Evolutionary conservation across 805 yeast species (phyloP).

Genomic region (Soucietia sequanensis): DNA sequence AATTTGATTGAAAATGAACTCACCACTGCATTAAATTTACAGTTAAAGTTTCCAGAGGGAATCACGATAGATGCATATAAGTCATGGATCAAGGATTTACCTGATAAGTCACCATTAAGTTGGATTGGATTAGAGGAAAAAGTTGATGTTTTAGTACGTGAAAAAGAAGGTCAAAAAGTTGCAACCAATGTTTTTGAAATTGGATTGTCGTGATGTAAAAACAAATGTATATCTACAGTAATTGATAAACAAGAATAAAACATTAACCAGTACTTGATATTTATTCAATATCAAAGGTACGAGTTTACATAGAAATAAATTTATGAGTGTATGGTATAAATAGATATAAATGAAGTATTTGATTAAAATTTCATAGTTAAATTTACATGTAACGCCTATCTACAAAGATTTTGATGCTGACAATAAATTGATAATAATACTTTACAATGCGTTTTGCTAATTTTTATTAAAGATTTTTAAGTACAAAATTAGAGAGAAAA

Average conservation of each 20-base stretch:
- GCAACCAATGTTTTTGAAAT: conserved; percentile 9
- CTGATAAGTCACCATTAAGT: conserved; percentile 48
- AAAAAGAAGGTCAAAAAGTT: conserved; percentile 17
- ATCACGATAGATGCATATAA: conserved; percentile 28
- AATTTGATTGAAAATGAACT: conserved; percentile 34
- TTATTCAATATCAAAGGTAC: conserved; percentile 2
- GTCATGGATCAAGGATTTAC: conserved; percentile 54
- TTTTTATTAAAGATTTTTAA: conserved; percentile 11
- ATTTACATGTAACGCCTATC: too few relatives aligned
- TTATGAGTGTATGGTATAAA: too few relatives aligned
- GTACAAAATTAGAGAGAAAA: too few relatives aligned
- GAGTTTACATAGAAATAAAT: conserved; percentile 6
- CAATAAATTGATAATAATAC: too few relatives aligned
- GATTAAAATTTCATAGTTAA: too few relatives aligned
- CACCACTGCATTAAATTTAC: conserved; percentile 18
- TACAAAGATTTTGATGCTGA: too few relatives aligned
- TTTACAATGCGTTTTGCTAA: conserved; percentile 9
- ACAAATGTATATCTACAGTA: conserved; percentile 5
- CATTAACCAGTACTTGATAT: conserved; percentile 2
- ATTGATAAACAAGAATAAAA: background rate
- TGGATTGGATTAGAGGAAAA: conserved; percentile 54
- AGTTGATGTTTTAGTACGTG: conserved; percentile 34
- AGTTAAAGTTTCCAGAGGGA: conserved; percentile 46
- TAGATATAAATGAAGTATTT: too few relatives aligned
- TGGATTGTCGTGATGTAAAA: background rate